A percentile compares a stretch with the other conserved stretches of the same genome.
These are phyloP conservation scores for Neonectria coccinea DNA, from an alignment of 2,329 filamentous ascomycete genomes.

Conservation along the genomic window DNA sequence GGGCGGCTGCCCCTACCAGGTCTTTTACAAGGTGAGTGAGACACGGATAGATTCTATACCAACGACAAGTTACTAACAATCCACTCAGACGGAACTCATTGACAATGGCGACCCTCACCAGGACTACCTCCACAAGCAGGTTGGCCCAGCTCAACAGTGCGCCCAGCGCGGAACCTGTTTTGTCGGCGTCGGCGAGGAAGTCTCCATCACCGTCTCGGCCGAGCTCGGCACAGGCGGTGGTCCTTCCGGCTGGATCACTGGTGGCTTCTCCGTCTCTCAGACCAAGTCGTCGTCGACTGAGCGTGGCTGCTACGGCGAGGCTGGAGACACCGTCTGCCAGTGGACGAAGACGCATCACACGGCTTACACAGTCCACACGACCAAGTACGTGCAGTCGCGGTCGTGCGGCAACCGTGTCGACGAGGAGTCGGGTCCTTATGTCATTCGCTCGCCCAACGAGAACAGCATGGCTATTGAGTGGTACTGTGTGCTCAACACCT, in stretches of 20 bases:
- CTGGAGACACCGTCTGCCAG: slow-evolving; percentile 1
- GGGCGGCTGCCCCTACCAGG: background rate
- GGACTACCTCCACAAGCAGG: slow-evolving; percentile 1
- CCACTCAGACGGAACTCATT: background rate
- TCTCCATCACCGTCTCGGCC: background rate
- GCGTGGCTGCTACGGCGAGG: background rate
- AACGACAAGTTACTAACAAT: background rate
- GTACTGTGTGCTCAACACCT: slow-evolving; percentile 4
- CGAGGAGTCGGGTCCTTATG: background rate
- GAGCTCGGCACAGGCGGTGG: background rate
- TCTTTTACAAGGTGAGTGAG: background rate
- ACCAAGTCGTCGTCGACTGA: background rate
- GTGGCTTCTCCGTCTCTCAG: background rate
- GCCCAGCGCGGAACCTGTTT: background rate
- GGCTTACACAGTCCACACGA: background rate
- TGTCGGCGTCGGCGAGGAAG: background rate
- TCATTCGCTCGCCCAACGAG: slow-evolving; percentile 5
- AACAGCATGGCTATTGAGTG: slow-evolving; percentile 2
- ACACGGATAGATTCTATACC: background rate
- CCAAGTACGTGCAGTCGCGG: background rate
- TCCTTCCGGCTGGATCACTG: background rate
- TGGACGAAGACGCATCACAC: slow-evolving; percentile 2
- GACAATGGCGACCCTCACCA: background rate
- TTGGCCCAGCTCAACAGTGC: background rate
- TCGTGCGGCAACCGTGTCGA: background rate